A percentile compares a stretch with the other conserved stretches of the same genome.
phyloP scores from a whole-genome alignment of 495 filamentous ascomycete species.

The Penicillium lividum region DNA sequence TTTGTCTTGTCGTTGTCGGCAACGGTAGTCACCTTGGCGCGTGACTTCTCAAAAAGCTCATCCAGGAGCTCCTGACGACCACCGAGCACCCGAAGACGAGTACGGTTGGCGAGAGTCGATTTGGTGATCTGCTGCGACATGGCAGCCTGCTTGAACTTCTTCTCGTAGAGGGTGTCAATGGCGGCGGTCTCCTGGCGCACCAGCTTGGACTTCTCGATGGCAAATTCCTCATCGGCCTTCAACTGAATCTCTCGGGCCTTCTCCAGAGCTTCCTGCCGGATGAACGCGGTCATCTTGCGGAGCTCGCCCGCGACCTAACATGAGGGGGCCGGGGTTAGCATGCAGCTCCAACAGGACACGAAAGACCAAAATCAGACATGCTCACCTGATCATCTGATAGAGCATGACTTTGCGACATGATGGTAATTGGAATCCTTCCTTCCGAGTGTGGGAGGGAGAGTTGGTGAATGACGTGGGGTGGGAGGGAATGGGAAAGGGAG shows the following conservation, averaged over 20 bases:
- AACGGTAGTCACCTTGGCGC: conserved; percentile 63
- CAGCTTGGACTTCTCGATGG: conserved; percentile 97
- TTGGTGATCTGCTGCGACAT: conserved; percentile 98
- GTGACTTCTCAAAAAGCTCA: conserved; percentile 80
- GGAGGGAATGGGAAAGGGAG: conserved; percentile 18
- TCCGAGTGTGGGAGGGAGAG: conserved; percentile 5
- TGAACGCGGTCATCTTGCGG: conserved; percentile 99
- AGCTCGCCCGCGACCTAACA: conserved; percentile 87
- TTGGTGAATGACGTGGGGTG: conserved; percentile 27
- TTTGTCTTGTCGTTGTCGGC: conserved; percentile 63
- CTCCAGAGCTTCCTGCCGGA: conserved; percentile 95
- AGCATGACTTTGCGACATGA: conserved; percentile 89
- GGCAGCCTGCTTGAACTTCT: conserved; percentile 95
- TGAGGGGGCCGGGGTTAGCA: conserved; percentile 17
- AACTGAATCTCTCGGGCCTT: conserved; percentile 96
- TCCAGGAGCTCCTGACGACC: conserved; percentile 89
- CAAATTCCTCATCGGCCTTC: conserved; percentile 98
- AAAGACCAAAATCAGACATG: background rate
- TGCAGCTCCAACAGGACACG: conserved; percentile 2
- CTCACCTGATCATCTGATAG: conserved; percentile 91
- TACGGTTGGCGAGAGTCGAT: conserved; percentile 93
- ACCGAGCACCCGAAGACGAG: conserved; percentile 80
- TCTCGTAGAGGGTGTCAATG: conserved; percentile 91
- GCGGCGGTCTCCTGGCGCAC: conserved; percentile 89
- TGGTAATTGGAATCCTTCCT: conserved; percentile 28